Percentiles rank a stretch among this genome's conserved stretches.
phyloP scores from a whole-genome alignment of 345 rosid genomes.

The Erodium maritimum region DNA sequence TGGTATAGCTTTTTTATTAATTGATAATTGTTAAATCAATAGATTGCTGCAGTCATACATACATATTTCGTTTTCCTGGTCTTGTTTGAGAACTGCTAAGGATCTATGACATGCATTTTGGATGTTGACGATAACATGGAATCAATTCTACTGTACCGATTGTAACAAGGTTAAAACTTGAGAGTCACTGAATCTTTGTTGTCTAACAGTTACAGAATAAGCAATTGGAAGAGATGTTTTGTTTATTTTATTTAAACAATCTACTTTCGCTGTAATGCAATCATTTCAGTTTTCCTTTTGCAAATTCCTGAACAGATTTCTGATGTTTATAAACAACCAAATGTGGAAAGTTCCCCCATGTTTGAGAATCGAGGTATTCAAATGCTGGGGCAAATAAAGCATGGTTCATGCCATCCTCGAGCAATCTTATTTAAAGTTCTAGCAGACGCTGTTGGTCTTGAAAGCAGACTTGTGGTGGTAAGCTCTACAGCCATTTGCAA shows the following conservation, averaged over 20 bases:
- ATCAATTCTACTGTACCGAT: neutral
- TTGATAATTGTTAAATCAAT: neutral
- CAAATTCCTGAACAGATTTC: conserved; percentile 44
- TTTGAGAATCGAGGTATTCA: conserved; percentile 69
- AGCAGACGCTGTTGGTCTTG: conserved; percentile 90
- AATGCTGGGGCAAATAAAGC: conserved; percentile 87
- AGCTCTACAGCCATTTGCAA: conserved; percentile 14
- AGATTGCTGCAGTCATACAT: neutral
- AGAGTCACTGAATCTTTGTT: neutral
- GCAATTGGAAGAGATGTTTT: neutral
- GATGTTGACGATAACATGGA: neutral
- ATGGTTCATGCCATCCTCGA: conserved; percentile 85
- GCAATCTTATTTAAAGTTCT: conserved; percentile 90
- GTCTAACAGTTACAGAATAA: neutral
- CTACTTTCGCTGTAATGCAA: neutral
- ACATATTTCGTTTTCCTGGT: neutral
- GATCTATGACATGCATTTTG: neutral
- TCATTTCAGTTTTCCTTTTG: neutral
- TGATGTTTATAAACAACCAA: conserved; percentile 75
- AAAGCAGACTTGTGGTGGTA: conserved; percentile 91
- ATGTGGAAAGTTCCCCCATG: conserved; percentile 47
- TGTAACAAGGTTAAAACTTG: neutral
- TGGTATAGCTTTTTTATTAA: conserved; percentile 39
- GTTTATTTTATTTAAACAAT: no score
- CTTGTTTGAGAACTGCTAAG: neutral